Conservation (phyloP, 495 filamentous ascomycete species). For the Mycothermus thermophilus region DNA sequence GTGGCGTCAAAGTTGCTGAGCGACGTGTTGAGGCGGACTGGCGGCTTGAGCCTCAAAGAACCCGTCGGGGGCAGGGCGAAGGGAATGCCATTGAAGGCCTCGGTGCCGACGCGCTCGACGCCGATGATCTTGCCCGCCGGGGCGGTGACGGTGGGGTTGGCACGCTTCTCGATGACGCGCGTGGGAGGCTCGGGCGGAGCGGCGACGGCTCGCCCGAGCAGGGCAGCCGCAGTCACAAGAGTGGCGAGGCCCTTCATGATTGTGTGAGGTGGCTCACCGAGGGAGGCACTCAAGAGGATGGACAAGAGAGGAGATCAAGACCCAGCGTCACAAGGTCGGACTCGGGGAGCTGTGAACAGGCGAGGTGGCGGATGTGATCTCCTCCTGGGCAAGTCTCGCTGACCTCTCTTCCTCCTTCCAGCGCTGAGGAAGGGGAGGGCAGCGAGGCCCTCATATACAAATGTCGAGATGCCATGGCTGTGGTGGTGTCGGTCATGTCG, state of each 20-base stretch:
- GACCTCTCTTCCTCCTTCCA: too few species aligned
- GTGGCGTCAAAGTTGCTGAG: constrained; percentile 40
- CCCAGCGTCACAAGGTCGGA: too few species aligned
- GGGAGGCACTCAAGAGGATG: neutral
- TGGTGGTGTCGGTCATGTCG: neutral
- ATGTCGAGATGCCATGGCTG: neutral
- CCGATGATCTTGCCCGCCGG: constrained; percentile 41
- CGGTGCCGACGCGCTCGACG: constrained; percentile 12
- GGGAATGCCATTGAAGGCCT: constrained; percentile 37
- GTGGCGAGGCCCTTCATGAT: constrained; percentile 20
- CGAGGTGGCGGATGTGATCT: neutral
- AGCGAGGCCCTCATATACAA: neutral
- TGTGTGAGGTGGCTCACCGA: neutral
- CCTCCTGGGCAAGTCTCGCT: constrained; percentile 2
- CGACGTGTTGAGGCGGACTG: constrained; percentile 25
- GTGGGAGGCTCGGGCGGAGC: constrained; percentile 21
- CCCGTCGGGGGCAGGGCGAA: constrained; percentile 33
- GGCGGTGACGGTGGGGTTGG: constrained; percentile 32
- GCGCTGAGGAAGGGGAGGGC: neutral
- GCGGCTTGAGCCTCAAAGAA: constrained; percentile 28
- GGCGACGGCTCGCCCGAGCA: constrained; percentile 15
- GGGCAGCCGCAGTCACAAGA: constrained; percentile 11
- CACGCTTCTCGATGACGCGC: constrained; percentile 22
- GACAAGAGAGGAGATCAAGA: neutral
- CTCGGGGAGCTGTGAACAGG: neutral